These are phyloP conservation scores for Zasmidium citrigriseum DNA, from an alignment of 2,329 filamentous ascomycete species.

Conservation along the genomic window DNA sequence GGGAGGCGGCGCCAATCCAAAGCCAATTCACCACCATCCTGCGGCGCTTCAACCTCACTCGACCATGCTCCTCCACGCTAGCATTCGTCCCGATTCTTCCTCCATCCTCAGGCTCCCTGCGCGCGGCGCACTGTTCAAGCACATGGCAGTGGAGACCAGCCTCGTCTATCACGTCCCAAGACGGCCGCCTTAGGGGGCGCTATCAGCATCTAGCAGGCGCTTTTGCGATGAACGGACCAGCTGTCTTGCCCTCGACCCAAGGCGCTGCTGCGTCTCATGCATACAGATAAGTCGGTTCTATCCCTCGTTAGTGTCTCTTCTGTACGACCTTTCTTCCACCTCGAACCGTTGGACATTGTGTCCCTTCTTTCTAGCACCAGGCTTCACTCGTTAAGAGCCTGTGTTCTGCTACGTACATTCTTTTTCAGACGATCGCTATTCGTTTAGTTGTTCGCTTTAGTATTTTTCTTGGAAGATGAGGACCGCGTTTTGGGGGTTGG, in stretches of 20 bases:
- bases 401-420: background rate
- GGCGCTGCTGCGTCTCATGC: background rate
- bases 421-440: background rate
- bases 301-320: background rate
- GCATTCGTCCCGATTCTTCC: background rate
- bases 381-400: background rate
- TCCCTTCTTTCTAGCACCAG: background rate
- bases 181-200: background rate
- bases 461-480: background rate
- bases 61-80: background rate
- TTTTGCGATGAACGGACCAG: background rate
- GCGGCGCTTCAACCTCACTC: background rate
- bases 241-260: background rate
- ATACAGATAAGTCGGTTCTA: background rate
- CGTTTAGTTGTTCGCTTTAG: background rate
- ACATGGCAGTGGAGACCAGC: background rate
- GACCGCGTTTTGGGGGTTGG: background rate
- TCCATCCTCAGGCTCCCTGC: background rate
- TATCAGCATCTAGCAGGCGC: background rate
- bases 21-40: background rate
- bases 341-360: background rate
- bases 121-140: background rate
- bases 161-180: background rate
- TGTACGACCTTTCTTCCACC: background rate
- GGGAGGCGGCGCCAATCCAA: background rate